phyloP scores from a whole-genome alignment of 257 asterid species.

The Solanum pimpinellifolium region DNA sequence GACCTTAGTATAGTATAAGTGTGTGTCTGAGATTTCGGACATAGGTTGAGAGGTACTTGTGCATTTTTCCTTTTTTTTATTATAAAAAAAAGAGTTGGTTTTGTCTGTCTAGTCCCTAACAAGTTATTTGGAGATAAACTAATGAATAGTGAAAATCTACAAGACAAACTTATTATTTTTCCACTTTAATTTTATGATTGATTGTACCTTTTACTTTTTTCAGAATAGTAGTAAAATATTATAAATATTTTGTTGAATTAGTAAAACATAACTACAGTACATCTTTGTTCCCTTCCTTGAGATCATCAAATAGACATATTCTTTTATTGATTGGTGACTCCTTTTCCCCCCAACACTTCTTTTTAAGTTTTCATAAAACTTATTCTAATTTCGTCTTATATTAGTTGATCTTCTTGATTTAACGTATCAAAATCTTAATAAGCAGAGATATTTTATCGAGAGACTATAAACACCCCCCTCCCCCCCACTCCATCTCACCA shows the following conservation, averaged over 20 bases:
- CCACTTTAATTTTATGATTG: neutral
- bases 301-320: neutral
- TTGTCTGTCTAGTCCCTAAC: neutral
- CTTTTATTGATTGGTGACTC: conserved; percentile 3
- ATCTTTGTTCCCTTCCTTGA: neutral
- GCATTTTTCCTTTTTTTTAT: no score
- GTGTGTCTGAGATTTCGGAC: no score
- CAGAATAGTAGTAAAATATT: neutral
- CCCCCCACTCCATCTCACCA: no score
- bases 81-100: neutral
- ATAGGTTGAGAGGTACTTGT: no score
- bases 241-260: neutral
- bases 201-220: neutral
- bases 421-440: no score
- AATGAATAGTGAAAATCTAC: neutral
- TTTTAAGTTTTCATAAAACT: no score
- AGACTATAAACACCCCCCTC: no score
- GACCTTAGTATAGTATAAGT: no score
- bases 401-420: no score
- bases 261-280: neutral
- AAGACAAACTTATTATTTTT: neutral
- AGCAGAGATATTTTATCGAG: no score
- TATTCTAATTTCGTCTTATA: no score
- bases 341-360: no score
- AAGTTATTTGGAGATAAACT: neutral